Percentiles rank a stretch among this genome's conserved stretches.
These are phyloP conservation scores for Potentilla sterilis DNA, from an alignment of 306 rosid genomes.

Conservation along the genomic window DNA sequence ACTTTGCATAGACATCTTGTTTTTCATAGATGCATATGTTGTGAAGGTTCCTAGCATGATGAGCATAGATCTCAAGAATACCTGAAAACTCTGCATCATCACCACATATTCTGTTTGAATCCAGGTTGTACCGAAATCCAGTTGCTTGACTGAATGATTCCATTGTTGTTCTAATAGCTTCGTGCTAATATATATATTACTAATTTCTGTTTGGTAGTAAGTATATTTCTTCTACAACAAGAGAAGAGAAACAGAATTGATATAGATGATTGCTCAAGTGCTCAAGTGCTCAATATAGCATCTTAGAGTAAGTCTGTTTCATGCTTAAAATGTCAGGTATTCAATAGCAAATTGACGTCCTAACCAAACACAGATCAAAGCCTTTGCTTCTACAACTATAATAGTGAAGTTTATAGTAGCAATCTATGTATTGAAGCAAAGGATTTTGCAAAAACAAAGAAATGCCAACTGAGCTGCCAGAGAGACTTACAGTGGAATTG, in stretches of 20 bases:
- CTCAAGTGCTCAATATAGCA: slow-evolving; percentile 28
- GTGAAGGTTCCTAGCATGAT: slow-evolving; percentile 85
- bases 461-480: background rate
- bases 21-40: slow-evolving; percentile 92
- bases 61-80: slow-evolving; percentile 76
- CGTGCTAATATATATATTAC: background rate
- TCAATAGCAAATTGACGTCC: background rate
- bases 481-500: slow-evolving; percentile 34
- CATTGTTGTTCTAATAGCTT: slow-evolving; percentile 33
- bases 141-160: slow-evolving; percentile 57
- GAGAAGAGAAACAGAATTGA: slow-evolving; percentile 19
- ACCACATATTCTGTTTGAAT: slow-evolving; percentile 25
- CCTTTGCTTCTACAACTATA: background rate
- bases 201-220: slow-evolving; percentile 12
- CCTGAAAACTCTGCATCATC: slow-evolving; percentile 51
- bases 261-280: background rate
- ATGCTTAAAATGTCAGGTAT: slow-evolving; percentile 8
- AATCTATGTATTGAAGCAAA: slow-evolving; percentile 32
- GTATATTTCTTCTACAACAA: slow-evolving; percentile 13
- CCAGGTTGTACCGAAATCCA: slow-evolving; percentile 59
- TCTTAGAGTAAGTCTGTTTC: background rate
- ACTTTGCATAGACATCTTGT: slow-evolving; percentile 91
- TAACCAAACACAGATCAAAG: background rate
- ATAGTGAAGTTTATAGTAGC: slow-evolving; percentile 9
- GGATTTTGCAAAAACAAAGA: slow-evolving; percentile 10